Base-by-base conservation (phyloP, 2,329 filamentous ascomycete genomes). In the Aspergillus carbonarius region DNA sequence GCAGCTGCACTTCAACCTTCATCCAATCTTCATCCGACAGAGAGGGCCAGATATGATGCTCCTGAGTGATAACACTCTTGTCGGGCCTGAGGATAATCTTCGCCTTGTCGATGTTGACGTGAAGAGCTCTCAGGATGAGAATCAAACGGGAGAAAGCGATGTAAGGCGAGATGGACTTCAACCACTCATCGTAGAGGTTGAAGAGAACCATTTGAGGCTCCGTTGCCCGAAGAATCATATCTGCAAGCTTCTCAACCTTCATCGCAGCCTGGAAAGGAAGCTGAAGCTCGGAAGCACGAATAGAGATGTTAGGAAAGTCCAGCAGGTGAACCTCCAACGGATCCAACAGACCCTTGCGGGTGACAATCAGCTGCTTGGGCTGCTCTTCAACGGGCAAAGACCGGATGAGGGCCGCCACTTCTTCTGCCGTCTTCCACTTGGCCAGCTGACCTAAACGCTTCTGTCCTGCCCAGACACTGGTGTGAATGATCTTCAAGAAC, bases 201-300 rank as follows among this genome's bases (percentile, higher is more conserved):
- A 98, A 99, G 8, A 99, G 84, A 54, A 99, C 95, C 95, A 99
- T 99, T 78, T 99, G 95, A n/a, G 95, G 95, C 74, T 98, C 95
- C 0, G 95, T 99, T 1, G 95, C 96, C 67, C 93, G 89, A 47
- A 99, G 81, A 69, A 99, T 99, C 93, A 99, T 97, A 78, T 99
- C 96, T 66, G 93, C 96, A 47, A 99, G 85, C 78, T 99, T 99
- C 79, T 99, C 95, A 2, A 99, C 93, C 83, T 99, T 99, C 93
- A 99, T 99, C 0, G 96, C 96, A 56, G 95, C 95, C 78, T 99
- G 96, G 90, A 99, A 99, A 1, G 95, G 95, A 64, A 99, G 82
- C 76, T 99, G 95, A 67, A 99, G 80, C 77, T 99, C 95, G 0
- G 95, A 99, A 10, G 95, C 95, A 67, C 95, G 90, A 68, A 99